Evolutionary conservation across 2,329 filamentous ascomycete genomes (phyloP).

Genomic region (Graphiopsis chlorocephala): DNA sequence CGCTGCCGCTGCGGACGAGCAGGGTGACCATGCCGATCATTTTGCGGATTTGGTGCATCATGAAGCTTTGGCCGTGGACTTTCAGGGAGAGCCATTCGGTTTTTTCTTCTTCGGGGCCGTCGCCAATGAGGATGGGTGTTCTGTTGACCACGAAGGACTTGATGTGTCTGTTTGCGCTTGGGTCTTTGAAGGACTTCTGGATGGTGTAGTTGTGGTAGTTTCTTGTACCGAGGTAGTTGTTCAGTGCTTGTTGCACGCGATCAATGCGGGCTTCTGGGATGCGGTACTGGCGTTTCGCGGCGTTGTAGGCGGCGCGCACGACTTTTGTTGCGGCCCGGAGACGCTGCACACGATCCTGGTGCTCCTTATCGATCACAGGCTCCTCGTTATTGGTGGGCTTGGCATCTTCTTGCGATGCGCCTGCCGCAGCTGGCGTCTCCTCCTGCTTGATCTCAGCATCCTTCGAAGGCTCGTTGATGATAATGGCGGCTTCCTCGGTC

Average conservation of each 20-base stretch:
- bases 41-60: constrained; percentile 99
- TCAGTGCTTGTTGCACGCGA: constrained; percentile 72
- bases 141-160: constrained; percentile 81
- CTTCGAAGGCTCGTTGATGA: constrained; percentile 11
- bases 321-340: constrained; percentile 45
- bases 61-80: constrained; percentile 97
- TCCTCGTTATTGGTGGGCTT: neutral
- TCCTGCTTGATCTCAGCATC: constrained; percentile 9
- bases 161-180: constrained; percentile 85
- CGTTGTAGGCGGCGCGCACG: constrained; percentile 77
- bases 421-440: neutral
- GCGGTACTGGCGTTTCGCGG: constrained; percentile 81
- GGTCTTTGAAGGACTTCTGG: constrained; percentile 75
- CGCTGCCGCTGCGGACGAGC: constrained; percentile 77
- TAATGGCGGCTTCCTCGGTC: constrained; percentile 14
- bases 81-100: constrained; percentile 95
- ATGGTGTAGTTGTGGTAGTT: constrained; percentile 99
- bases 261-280: constrained; percentile 68
- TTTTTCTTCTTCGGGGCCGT: constrained; percentile 45
- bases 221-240: constrained; percentile 74
- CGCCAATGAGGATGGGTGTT: constrained; percentile 51
- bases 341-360: constrained; percentile 28
- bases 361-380: constrained; percentile 17
- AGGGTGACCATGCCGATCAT: constrained; percentile 94
- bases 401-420: constrained; percentile 12